Conservation (phyloP, 305 asterid genomes). For the Coffea humblotiana region DNA sequence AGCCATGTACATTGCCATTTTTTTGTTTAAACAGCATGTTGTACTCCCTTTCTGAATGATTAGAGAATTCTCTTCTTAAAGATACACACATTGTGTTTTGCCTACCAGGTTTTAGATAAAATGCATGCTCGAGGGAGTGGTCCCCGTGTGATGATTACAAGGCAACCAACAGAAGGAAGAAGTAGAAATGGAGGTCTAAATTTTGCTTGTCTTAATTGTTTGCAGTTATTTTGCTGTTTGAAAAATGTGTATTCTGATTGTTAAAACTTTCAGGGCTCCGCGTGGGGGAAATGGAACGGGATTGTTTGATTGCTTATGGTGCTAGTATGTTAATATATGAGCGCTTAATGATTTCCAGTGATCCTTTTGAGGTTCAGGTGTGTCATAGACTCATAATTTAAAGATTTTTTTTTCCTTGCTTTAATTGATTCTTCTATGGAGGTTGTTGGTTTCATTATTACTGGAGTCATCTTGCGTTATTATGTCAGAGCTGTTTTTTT, state of each 20-base stretch:
- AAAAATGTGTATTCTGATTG: constrained; percentile 20
- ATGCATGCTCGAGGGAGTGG: constrained; percentile 99
- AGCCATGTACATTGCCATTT: neutral
- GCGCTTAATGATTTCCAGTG: constrained; percentile 92
- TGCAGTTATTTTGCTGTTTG: constrained; percentile 17
- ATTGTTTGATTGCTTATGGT: constrained; percentile 96
- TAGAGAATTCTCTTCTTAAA: neutral
- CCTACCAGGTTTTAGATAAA: constrained; percentile 76
- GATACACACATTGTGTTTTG: constrained; percentile 8
- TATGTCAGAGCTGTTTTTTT: no score
- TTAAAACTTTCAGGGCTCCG: constrained; percentile 62
- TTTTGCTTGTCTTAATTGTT: constrained; percentile 3
- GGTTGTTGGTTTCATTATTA: neutral
- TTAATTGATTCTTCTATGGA: neutral
- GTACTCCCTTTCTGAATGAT: neutral
- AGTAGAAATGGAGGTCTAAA: constrained; percentile 84
- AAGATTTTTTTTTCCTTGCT: neutral
- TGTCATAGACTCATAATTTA: constrained; percentile 3
- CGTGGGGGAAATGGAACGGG: constrained; percentile 99
- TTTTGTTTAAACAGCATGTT: neutral
- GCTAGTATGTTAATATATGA: constrained; percentile 92
- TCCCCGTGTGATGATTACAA: constrained; percentile 80
- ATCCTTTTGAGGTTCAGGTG: constrained; percentile 97
- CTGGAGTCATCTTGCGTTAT: neutral
- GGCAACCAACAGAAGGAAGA: constrained; percentile 99